Evolutionary conservation across 2,329 filamentous ascomycete species (phyloP), one percentile per base, ranked within the genome.

Genomic region (Talaromyces albobiverticillius): DNA sequence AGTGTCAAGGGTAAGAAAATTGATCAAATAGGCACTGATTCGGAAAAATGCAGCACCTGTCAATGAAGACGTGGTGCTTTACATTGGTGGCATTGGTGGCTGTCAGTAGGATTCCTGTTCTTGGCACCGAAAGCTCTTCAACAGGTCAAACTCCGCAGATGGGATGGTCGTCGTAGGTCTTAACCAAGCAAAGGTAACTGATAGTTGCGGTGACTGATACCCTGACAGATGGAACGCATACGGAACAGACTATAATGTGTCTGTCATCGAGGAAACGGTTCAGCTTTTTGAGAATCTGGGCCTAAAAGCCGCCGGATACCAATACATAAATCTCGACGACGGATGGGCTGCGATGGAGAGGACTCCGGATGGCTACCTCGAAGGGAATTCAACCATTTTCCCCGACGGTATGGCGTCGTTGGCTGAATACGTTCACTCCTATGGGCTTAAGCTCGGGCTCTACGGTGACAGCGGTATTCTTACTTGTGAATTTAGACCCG

Each of bases 401-500:
- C 82, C 82, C 0, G 66, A 73, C 22, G 41, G 41, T 4, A 45
- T 45, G 11, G 14, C 4, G 8, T 4, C 41, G 18, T n/a, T 45
- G 22, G 41, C 41, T 4, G 16, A 45, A 5, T 22, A 25, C 8
- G 18, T 45, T 22, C 41, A 45, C 14, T 11, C 41, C 4, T 4
- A 45, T 4, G 22, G 41, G 16, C 41, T 45, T 23, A 45, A 45
- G 41, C 41, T 45, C 14, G 41, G 41, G 5, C 16, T 45, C 16
- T 85, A 85, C 61, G 76, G 77, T 57, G 76, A 76, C 57, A 51
- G 50, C 6, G 56, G 54, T 0, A 46, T 48, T 7, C 13, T 29
- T 4, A 56, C 54, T 6, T 58, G 80, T 60, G 80, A 71, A 0
- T 74, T 76, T 6, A 82, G 81, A 58, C 75, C 78, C 3, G 82